Base-by-base conservation (phyloP, 176 grass and related monocot genomes). In the Oryza nivara region DNA sequence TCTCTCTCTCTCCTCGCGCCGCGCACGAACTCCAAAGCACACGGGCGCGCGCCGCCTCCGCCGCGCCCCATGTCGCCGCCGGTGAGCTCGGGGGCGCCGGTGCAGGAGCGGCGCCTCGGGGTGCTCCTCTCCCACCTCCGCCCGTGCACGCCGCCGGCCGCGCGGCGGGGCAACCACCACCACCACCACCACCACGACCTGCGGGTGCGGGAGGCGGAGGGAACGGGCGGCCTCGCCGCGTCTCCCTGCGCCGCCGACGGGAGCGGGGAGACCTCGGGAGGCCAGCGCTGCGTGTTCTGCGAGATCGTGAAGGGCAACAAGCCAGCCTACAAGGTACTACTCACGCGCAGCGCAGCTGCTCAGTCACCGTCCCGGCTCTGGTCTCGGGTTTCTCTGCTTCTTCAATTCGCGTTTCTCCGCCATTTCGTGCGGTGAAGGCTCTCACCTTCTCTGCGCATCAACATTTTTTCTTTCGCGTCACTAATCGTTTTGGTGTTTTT, bases 121-220 rank as follows among this genome's bases (percentile, higher is more conserved):
- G 92, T 92, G 47, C 87, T 97, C 72, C 83, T 82, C 72, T 86
- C 94, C 48, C 94, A 97, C 87, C 52, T 97, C 72, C 75, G 16
- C 26, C 68, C 72, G 17, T 26, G 28, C 76, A 47, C 36, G 2
- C 20, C 43, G 38, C 16, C 70, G 4, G n/a, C 11, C 16, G 60
- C 28, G 67, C 70, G 6, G 43, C 51, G 23, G 30, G 26, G 69
- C 36, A 52, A 49, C 38, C 34, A 7, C 38, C 67, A 38, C 36
- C 65, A 49, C 36, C 65, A 49, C 38, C 34, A 7, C 40, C 58
- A 40, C 17, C 17, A 19, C 23, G 45, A 63, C 44, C 40, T 38
- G 26, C 67, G 84, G 48, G 35, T 36, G 35, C 35, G 35, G 35
- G 35, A 3, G 35, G n/a, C 71, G 3, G 45, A 22, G 17, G 81